Conservation (phyloP, 805 yeast species). For the Brettanomyces naardenensis region DNA sequence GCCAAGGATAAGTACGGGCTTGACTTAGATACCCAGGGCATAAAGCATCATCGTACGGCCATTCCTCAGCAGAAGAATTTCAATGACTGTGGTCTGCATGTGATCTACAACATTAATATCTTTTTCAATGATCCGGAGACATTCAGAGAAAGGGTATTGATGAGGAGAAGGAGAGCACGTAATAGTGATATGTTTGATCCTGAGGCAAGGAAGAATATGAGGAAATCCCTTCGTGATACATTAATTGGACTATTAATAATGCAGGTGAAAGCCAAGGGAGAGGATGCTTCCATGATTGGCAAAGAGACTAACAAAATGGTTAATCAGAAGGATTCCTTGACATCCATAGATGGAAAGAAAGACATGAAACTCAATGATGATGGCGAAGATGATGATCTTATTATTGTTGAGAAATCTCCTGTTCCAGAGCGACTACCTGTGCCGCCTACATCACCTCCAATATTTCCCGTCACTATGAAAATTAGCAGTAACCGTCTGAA, state of each 20-base stretch:
- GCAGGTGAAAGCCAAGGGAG: slow-evolving; percentile 20
- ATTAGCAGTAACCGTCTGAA: no score
- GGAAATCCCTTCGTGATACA: slow-evolving; percentile 17
- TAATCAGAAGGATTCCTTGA: neutral
- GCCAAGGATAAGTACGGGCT: slow-evolving; percentile 56
- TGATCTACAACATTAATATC: slow-evolving; percentile 61
- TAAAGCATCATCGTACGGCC: slow-evolving; percentile 26
- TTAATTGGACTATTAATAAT: slow-evolving; percentile 19
- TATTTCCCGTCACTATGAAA: no score
- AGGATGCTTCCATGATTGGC: slow-evolving; percentile 19
- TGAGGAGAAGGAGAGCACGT: slow-evolving; percentile 9
- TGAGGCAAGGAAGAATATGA: slow-evolving; percentile 18
- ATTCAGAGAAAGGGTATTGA: slow-evolving; percentile 26
- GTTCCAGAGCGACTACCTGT: no score
- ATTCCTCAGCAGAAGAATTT: slow-evolving; percentile 84
- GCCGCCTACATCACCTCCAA: no score
- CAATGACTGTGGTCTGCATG: slow-evolving; percentile 93
- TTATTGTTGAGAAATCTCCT: neutral
- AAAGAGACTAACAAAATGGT: slow-evolving; percentile 4
- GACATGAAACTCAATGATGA: neutral
- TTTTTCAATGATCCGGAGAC: slow-evolving; percentile 42
- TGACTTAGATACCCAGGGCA: slow-evolving; percentile 35
- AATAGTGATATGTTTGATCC: slow-evolving; percentile 18
- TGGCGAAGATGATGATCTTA: slow-evolving; percentile 4
- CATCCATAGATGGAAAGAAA: neutral